Conservation (phyloP, 441 rosid species). For the Mallotus japonicus region DNA sequence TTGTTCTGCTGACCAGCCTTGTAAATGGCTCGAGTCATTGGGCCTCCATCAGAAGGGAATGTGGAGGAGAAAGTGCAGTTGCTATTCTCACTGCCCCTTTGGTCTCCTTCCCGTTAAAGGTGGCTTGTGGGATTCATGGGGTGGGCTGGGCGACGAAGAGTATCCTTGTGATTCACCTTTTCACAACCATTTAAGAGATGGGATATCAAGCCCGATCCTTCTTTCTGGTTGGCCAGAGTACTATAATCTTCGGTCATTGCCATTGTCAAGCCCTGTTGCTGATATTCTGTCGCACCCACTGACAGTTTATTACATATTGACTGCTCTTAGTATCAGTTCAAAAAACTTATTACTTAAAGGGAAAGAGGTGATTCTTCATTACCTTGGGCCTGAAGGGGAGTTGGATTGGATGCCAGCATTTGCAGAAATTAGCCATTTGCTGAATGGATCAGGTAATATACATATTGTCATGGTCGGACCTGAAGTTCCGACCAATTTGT, state of each 20-base stretch:
- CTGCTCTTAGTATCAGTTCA: conserved; percentile 39
- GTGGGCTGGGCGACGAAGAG: conserved; percentile 38
- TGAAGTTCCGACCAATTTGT: conserved; percentile 42
- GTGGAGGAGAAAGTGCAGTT: conserved; percentile 51
- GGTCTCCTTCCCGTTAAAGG: conserved; percentile 52
- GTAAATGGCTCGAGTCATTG: conserved; percentile 46
- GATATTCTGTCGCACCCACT: conserved; percentile 47
- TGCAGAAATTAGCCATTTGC: conserved; percentile 45
- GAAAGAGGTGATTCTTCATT: conserved; percentile 45
- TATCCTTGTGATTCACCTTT: conserved; percentile 41
- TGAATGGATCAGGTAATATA: conserved; percentile 44
- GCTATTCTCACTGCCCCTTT: conserved; percentile 46
- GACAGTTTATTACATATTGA: conserved; percentile 39
- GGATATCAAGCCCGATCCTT: conserved; percentile 39
- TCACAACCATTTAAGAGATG: conserved; percentile 34
- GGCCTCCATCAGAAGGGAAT: conserved; percentile 46
- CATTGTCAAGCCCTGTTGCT: conserved; percentile 47
- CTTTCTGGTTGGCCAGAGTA: conserved; percentile 53
- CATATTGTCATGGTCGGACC: conserved; percentile 52
- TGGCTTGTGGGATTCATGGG: conserved; percentile 45
- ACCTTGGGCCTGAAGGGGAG: conserved; percentile 50
- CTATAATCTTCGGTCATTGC: conserved; percentile 41
- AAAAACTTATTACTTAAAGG: conserved; percentile 44
- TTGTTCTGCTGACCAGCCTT: conserved; percentile 40
- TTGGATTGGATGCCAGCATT: conserved; percentile 52